Evolutionary conservation across 2,329 filamentous ascomycete species (phyloP).

Genomic region (Stagonosporopsis vannaccii): DNA sequence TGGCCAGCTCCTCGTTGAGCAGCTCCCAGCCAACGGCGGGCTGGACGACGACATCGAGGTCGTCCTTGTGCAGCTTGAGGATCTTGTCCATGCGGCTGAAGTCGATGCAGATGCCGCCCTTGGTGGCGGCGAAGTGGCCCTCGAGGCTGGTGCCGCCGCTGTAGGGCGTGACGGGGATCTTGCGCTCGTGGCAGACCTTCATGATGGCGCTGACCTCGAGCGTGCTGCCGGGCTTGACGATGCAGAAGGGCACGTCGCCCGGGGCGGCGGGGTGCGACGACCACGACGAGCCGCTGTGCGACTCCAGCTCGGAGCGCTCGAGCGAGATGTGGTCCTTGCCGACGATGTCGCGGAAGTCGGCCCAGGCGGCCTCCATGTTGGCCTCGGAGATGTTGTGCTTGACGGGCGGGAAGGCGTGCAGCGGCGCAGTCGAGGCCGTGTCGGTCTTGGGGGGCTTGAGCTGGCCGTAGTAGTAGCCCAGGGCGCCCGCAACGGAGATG

Average conservation of each 20-base stretch:
- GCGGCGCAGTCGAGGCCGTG: constrained; percentile 64
- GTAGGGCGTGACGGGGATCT: constrained; percentile 86
- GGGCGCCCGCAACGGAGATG: constrained; percentile 58
- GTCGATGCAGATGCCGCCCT: constrained; percentile 84
- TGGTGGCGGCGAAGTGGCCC: constrained; percentile 84
- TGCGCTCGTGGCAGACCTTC: constrained; percentile 82
- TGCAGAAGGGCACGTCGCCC: constrained; percentile 60
- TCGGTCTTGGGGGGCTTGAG: constrained; percentile 56
- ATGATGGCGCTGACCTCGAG: constrained; percentile 86
- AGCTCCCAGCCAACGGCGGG: constrained; percentile 83
- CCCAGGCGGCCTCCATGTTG: constrained; percentile 70
- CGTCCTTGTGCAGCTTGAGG: constrained; percentile 74
- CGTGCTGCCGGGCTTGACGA: constrained; percentile 79
- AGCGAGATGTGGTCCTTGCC: constrained; percentile 70
- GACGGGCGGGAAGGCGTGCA: constrained; percentile 57
- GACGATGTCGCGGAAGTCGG: constrained; percentile 67
- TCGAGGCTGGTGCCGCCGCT: constrained; percentile 89
- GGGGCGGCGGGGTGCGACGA: constrained; percentile 60
- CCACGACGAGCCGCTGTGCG: constrained; percentile 69
- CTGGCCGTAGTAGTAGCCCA: constrained; percentile 65
- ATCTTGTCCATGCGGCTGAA: constrained; percentile 87
- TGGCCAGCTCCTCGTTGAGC: constrained; percentile 78
- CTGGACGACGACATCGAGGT: constrained; percentile 65
- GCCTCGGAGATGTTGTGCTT: constrained; percentile 63
- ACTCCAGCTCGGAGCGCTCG: constrained; percentile 59